Conservation (phyloP, 371 early-diverging fungal species). For the Coemansia sp. region DNA sequence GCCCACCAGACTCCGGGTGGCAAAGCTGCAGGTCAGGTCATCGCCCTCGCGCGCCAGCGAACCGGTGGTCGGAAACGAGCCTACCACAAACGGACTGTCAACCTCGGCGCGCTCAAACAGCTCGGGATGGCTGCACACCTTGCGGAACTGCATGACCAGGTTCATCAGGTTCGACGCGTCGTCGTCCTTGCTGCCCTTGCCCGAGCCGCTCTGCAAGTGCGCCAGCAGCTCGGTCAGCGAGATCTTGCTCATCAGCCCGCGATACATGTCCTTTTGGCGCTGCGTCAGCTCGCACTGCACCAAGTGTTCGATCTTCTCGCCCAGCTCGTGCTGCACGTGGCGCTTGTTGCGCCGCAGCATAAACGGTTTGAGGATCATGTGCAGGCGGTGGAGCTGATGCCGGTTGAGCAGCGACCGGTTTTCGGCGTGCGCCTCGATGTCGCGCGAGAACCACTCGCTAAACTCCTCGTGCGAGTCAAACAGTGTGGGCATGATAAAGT, state of each 20-base stretch:
- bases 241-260: constrained; percentile 77
- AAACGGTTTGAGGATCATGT: constrained; percentile 98
- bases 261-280: constrained; percentile 78
- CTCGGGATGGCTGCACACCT: constrained; percentile 98
- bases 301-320: constrained; percentile 88
- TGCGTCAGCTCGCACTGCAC: constrained; percentile 83
- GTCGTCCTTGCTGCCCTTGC: constrained; percentile 61
- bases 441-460: constrained; percentile 94
- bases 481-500: constrained; percentile 98
- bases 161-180: constrained; percentile 88
- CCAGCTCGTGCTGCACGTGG: constrained; percentile 95
- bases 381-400: constrained; percentile 86
- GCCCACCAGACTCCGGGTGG: constrained; percentile 61
- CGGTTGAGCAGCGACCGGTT: constrained; percentile 83
- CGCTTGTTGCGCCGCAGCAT: constrained; percentile 98
- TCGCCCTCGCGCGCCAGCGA: constrained; percentile 66
- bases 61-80: constrained; percentile 61
- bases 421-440: constrained; percentile 91
- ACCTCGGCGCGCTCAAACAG: constrained; percentile 94
- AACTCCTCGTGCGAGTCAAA: constrained; percentile 96
- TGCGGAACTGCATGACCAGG: constrained; percentile 97
- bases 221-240: constrained; percentile 80
- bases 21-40: constrained; percentile 60
- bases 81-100: constrained; percentile 67
- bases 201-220: constrained; percentile 65